These are phyloP conservation scores for Golubevia sp. DNA, from an alignment of 1,284 basidiomycete genomes.

Conservation along the genomic window DNA sequence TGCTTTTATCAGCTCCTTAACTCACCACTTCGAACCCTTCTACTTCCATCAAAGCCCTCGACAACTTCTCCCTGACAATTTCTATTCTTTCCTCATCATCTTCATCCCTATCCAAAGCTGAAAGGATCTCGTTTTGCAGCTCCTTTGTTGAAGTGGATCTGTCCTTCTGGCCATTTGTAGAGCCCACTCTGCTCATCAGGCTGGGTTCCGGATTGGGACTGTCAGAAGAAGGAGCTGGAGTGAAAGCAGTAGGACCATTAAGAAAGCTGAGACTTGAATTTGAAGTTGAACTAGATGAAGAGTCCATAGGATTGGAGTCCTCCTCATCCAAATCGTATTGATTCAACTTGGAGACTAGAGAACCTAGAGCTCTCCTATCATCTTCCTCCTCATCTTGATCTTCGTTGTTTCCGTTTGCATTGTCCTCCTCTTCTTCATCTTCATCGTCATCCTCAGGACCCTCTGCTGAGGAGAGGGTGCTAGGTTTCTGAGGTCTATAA, in stretches of 20 bases:
- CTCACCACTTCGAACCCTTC: slow-evolving; percentile 26
- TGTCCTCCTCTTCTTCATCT: no score
- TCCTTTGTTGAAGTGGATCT: neutral
- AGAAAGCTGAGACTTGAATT: no score
- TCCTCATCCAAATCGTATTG: no score
- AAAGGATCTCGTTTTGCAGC: slow-evolving; percentile 17
- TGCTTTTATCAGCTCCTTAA: no score
- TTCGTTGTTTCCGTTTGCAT: no score
- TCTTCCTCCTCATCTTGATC: no score
- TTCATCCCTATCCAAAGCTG: slow-evolving; percentile 23
- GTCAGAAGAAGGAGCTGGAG: neutral
- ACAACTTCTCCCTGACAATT: slow-evolving; percentile 31
- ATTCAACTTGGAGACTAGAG: no score
- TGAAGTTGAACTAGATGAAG: no score
- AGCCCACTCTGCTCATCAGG: neutral
- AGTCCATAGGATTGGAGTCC: no score
- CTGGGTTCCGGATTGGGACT: neutral
- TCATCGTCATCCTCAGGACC: slow-evolving; percentile 19
- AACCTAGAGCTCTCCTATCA: no score
- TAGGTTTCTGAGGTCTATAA: slow-evolving; percentile 1
- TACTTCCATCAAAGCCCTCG: slow-evolving; percentile 19
- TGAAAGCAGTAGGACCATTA: no score
- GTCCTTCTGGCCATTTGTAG: neutral
- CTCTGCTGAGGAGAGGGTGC: no score
- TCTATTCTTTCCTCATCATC: slow-evolving; percentile 47